Conservation (phyloP, 2,329 filamentous ascomycete genomes). For the Colletotrichum endophyticum region DNA sequence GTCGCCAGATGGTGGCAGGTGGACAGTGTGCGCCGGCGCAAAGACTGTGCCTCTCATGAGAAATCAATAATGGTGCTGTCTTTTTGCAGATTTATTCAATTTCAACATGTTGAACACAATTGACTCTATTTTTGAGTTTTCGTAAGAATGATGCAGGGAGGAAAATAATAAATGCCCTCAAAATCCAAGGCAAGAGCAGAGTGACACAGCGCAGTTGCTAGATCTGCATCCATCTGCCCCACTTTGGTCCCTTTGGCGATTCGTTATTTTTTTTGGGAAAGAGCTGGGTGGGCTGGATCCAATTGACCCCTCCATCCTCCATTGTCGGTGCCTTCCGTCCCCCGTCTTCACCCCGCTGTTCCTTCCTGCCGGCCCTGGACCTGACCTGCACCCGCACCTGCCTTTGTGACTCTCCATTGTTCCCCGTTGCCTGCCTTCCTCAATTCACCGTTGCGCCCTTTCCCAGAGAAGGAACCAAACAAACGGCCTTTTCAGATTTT, state of each 20-base stretch:
- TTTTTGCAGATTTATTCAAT: not conserved
- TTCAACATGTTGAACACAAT: not conserved
- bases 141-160: not conserved
- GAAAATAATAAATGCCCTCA: not conserved
- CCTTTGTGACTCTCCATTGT: not conserved
- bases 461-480: not conserved
- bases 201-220: not conserved
- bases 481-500: not conserved
- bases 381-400: not conserved
- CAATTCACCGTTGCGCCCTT: not conserved
- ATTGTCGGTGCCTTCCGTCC: conserved; percentile 8
- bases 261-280: not conserved
- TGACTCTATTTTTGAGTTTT: not conserved
- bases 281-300: not conserved
- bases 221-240: not conserved
- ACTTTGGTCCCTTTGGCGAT: not conserved
- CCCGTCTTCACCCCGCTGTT: conserved; percentile 1
- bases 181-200: not conserved
- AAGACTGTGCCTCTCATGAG: not conserved
- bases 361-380: not conserved
- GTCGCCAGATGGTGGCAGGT: not conserved
- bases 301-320: conserved; percentile 11
- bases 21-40: not conserved
- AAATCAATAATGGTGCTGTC: rapidly evolving
- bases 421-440: not conserved